phyloP scores from a whole-genome alignment of 768 basidiomycete species.

The Peribolospora kevripleyi region DNA sequence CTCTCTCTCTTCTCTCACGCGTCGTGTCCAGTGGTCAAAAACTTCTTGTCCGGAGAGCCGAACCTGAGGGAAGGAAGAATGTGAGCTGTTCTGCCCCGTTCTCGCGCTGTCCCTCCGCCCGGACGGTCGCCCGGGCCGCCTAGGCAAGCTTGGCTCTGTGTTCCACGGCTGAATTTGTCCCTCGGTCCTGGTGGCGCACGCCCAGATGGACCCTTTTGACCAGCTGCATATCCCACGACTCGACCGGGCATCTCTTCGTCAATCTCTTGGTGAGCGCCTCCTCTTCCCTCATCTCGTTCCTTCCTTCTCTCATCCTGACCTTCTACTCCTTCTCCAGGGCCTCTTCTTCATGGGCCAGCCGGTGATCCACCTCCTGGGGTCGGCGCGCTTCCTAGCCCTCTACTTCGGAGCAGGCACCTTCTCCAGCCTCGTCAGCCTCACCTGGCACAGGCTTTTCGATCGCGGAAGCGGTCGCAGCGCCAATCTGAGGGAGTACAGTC shows the following conservation, averaged over 20 bases:
- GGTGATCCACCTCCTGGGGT: constrained; percentile 39
- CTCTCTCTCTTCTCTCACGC: too few species aligned
- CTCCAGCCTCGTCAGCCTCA: not conserved
- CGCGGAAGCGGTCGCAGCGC: too few species aligned
- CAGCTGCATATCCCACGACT: constrained; percentile 33
- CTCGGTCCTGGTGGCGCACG: too few species aligned
- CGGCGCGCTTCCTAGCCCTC: constrained; percentile 39
- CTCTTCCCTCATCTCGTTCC: not conserved
- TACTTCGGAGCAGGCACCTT: constrained; percentile 34
- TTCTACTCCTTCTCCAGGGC: constrained; percentile 40
- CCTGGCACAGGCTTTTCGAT: not conserved
- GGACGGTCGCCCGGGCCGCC: not conserved
- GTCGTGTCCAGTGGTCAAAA: constrained; percentile 23
- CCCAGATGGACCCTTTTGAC: constrained; percentile 55
- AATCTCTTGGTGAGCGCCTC: not conserved
- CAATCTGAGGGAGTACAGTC: not conserved
- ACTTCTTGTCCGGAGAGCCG: constrained; percentile 38
- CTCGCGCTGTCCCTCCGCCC: constrained; percentile 5
- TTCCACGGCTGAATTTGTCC: too few species aligned
- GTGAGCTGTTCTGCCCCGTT: constrained; percentile 21
- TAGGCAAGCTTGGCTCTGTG: not conserved
- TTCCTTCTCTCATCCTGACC: constrained; percentile 24
- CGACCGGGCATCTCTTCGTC: constrained; percentile 1
- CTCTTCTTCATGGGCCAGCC: constrained; percentile 51
- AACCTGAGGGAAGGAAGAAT: constrained; percentile 42